Evolutionary conservation across 805 yeast genomes (phyloP).

Genomic region (Priceomyces carsonii): DNA sequence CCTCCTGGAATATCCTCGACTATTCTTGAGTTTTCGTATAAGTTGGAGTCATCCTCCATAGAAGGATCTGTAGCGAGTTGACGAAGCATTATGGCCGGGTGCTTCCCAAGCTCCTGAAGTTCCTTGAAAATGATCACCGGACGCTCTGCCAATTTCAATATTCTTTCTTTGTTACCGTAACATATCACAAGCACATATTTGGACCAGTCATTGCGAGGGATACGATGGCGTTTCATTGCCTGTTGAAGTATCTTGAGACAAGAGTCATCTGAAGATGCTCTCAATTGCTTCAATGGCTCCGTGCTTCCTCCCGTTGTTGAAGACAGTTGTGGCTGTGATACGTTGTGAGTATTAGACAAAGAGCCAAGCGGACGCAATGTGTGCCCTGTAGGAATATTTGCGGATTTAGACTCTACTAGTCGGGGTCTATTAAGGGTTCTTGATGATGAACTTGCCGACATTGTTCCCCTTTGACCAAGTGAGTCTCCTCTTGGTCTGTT

Average conservation of each 20-base stretch:
- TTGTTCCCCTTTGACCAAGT: background rate
- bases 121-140: conserved; percentile 87
- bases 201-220: conserved; percentile 79
- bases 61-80: conserved; percentile 56
- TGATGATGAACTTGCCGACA: conserved; percentile 10
- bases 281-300: conserved; percentile 79
- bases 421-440: conserved; percentile 19
- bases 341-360: conserved; percentile 21
- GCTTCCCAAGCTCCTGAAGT: conserved; percentile 78
- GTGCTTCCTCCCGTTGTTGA: conserved; percentile 12
- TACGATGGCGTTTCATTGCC: conserved; percentile 82
- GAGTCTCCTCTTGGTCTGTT: conserved; percentile 13
- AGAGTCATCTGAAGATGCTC: conserved; percentile 89
- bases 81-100: conserved; percentile 90
- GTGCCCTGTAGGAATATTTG: conserved; percentile 11
- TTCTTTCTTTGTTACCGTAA: conserved; percentile 87
- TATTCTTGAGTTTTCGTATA: conserved; percentile 39
- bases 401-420: conserved; percentile 23
- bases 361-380: conserved; percentile 17
- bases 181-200: conserved; percentile 87
- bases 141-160: conserved; percentile 78
- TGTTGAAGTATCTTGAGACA: conserved; percentile 85
- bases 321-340: conserved; percentile 8
- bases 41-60: conserved; percentile 25
- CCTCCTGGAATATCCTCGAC: conserved; percentile 49